These are phyloP conservation scores for Pluteus cervinus DNA, from an alignment of 768 basidiomycete species.

Conservation along the genomic window DNA sequence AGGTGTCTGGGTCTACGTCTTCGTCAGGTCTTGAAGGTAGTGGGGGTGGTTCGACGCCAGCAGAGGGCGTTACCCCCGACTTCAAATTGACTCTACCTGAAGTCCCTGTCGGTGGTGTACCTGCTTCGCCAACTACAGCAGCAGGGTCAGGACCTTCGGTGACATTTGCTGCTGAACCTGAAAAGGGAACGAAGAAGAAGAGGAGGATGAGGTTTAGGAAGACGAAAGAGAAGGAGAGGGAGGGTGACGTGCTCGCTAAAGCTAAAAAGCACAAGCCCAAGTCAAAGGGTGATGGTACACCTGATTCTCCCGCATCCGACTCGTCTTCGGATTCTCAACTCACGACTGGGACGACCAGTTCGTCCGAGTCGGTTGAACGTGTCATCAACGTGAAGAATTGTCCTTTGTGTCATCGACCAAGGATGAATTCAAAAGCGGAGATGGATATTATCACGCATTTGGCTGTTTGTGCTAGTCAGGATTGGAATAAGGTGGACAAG, in stretches of 20 bases:
- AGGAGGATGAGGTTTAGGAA: conserved; percentile 14
- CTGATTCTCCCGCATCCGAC: conserved; percentile 5
- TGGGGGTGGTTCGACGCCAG: too few relatives aligned
- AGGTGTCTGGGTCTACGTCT: not conserved
- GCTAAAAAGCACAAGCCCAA: not conserved
- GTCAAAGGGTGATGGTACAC: not conserved
- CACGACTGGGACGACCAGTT: too few relatives aligned
- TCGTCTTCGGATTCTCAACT: conserved; percentile 3
- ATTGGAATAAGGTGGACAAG: conserved; percentile 85
- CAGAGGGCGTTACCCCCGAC: too few relatives aligned
- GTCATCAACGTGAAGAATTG: conserved; percentile 95
- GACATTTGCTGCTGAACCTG: not conserved
- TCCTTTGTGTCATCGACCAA: conserved; percentile 86
- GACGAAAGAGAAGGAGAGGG: conserved; percentile 10
- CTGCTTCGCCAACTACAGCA: not conserved
- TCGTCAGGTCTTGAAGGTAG: too few relatives aligned
- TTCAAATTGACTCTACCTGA: not conserved
- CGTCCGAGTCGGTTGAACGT: conserved; percentile 63
- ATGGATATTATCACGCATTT: conserved; percentile 94
- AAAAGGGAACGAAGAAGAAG: conserved; percentile 15
- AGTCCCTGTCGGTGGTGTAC: not conserved
- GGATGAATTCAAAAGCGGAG: conserved; percentile 82
- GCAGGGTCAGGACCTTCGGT: too few relatives aligned
- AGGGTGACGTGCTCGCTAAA: conserved; percentile 14
- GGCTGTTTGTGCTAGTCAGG: conserved; percentile 91